Percentiles rank a stretch among this genome's conserved stretches.
phyloP scores from a whole-genome alignment of 768 basidiomycete species.

The Suillus plorans region DNA sequence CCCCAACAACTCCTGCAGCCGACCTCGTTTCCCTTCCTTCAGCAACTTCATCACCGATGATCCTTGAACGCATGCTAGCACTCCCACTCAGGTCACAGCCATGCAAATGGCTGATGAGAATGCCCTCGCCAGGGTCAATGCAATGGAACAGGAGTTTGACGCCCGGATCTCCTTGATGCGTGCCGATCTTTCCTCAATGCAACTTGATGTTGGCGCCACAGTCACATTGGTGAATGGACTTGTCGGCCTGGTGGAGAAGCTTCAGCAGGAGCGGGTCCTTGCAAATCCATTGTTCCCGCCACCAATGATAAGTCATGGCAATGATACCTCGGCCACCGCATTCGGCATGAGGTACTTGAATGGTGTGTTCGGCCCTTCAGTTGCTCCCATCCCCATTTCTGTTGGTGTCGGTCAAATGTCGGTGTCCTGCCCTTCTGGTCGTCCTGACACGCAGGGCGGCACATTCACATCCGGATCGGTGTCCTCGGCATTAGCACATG shows the following conservation, averaged over 20 bases:
- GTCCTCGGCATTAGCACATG: too few species aligned
- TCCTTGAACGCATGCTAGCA: too few species aligned
- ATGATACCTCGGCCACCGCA: not conserved
- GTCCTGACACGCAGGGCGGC: not conserved
- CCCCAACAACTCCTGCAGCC: too few species aligned
- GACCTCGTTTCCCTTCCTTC: too few species aligned
- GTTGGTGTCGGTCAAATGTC: not conserved
- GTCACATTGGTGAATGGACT: not conserved
- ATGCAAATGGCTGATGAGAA: too few species aligned
- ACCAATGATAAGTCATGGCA: fast-evolving
- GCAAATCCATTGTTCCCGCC: not conserved
- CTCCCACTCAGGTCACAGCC: too few species aligned
- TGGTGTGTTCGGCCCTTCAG: not conserved
- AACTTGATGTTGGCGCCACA: not conserved
- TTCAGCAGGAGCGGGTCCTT: not conserved
- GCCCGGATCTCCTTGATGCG: not conserved
- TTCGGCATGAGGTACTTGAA: not conserved
- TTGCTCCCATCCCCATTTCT: not conserved
- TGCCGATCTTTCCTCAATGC: not conserved
- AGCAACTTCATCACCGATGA: too few species aligned
- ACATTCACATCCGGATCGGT: too few species aligned
- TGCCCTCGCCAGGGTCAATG: too few species aligned
- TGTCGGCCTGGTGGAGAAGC: not conserved
- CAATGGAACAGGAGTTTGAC: too few species aligned
- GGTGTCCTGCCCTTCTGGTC: not conserved